phyloP scores from a whole-genome alignment of 202 grass and related monocot species.

The Hordeum pubiflorum region DNA sequence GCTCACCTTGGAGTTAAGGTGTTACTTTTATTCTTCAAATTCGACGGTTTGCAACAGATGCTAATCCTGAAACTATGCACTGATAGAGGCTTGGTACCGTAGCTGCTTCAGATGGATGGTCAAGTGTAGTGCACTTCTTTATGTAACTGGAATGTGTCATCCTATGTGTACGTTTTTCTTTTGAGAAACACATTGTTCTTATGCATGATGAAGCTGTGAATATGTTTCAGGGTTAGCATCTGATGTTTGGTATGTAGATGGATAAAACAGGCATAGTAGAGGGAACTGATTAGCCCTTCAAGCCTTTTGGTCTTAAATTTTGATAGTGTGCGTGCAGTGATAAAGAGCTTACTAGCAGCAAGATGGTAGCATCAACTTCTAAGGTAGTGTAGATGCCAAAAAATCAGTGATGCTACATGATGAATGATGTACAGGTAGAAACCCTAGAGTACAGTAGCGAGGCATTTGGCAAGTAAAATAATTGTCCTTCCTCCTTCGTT shows the following conservation, averaged over 20 bases:
- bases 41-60: conserved; percentile 27
- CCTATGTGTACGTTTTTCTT: neutral
- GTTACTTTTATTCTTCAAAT: neutral
- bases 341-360: conserved; percentile 41
- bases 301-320: conserved; percentile 24
- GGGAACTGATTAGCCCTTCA: conserved; percentile 11
- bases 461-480: conserved; percentile 42
- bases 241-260: conserved; percentile 9
- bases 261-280: conserved; percentile 13
- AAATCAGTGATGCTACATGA: conserved; percentile 30
- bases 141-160: conserved; percentile 31
- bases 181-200: neutral
- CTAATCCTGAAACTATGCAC: conserved; percentile 24
- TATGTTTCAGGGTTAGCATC: neutral
- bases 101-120: conserved; percentile 30
- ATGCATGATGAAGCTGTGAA: conserved; percentile 30
- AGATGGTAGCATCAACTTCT: conserved; percentile 37
- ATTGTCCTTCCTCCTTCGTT: conserved; percentile 53
- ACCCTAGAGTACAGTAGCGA: conserved; percentile 31
- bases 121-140: conserved; percentile 29
- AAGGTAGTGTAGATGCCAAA: conserved; percentile 46
- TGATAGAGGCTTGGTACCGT: conserved; percentile 26
- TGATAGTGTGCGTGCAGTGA: conserved; percentile 19
- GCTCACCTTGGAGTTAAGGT: conserved; percentile 30
- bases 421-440: conserved; percentile 26